Evolutionary conservation across 805 yeast species (phyloP).

Genomic region (Lipomyces japonicus): DNA sequence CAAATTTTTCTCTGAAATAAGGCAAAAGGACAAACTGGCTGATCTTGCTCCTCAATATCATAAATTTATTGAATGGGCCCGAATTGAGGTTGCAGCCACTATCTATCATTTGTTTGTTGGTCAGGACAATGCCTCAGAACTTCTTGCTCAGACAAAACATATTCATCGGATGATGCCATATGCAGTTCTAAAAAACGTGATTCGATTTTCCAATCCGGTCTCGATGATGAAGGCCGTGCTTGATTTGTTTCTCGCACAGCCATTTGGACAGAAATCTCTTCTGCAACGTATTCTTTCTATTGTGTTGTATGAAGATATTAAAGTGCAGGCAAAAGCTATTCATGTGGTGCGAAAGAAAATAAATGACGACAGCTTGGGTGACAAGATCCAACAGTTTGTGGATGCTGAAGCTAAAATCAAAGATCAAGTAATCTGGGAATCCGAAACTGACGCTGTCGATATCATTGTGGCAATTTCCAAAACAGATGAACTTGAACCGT

Average conservation of each 20-base stretch:
- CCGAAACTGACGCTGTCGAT: constrained; percentile 32
- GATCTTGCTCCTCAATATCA: constrained; percentile 64
- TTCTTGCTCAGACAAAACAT: constrained; percentile 64
- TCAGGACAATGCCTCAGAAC: constrained; percentile 73
- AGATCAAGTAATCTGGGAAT: constrained; percentile 36
- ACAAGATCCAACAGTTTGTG: constrained; percentile 35
- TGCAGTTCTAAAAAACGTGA: constrained; percentile 64
- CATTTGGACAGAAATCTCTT: constrained; percentile 62
- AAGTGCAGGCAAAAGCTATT: constrained; percentile 55
- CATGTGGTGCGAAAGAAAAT: constrained; percentile 30
- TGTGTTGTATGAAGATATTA: constrained; percentile 69
- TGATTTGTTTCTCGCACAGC: constrained; percentile 78
- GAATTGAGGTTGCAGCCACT: constrained; percentile 79
- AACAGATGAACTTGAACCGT: constrained; percentile 24
- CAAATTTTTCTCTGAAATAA: constrained; percentile 63
- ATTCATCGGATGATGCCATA: constrained; percentile 82
- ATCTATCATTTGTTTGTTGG: constrained; percentile 76
- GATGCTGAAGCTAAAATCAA: constrained; percentile 34
- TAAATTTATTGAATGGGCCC: constrained; percentile 75
- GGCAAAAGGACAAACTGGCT: constrained; percentile 47
- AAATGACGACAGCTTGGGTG: constrained; percentile 37
- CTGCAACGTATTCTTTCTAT: constrained; percentile 72
- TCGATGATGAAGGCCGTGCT: constrained; percentile 73
- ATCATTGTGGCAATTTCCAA: constrained; percentile 31
- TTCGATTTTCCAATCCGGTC: constrained; percentile 83